Evolutionary conservation across 495 filamentous ascomycete species (phyloP).

Genomic region (Penicillium soppii): DNA sequence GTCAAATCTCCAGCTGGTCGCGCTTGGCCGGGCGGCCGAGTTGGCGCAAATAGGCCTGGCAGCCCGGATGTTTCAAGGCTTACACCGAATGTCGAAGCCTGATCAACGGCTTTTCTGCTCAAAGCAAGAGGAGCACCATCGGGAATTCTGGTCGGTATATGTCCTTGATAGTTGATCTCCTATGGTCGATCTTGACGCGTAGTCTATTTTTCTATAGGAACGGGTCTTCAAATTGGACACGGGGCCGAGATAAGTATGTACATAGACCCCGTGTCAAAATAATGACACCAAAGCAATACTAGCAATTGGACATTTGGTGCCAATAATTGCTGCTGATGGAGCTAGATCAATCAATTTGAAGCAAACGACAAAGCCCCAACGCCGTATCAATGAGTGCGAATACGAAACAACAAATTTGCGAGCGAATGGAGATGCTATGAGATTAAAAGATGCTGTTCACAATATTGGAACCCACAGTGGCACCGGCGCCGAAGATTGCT

Average conservation of each 20-base stretch:
- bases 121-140: conserved; percentile 32
- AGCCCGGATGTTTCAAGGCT: conserved; percentile 28
- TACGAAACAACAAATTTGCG: not conserved
- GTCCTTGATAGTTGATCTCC: conserved; percentile 30
- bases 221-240: not conserved
- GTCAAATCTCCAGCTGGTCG: conserved; percentile 21
- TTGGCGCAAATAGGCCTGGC: conserved; percentile 35
- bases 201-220: no score
- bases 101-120: conserved; percentile 10
- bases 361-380: conserved; percentile 13
- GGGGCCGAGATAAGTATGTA: not conserved
- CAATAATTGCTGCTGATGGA: not conserved
- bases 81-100: conserved; percentile 29
- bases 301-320: not conserved
- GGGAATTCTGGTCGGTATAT: conserved; percentile 34
- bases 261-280: no score
- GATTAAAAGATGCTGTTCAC: conserved; percentile 87
- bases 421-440: not conserved
- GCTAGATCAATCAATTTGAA: conserved; percentile 4
- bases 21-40: conserved; percentile 17
- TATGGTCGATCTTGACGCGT: conserved; percentile 27
- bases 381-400: conserved; percentile 11
- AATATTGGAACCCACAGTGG: conserved; percentile 86
- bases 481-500: conserved; percentile 79
- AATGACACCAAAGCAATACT: not conserved